These are phyloP conservation scores for Globisporangium heterothallicum DNA, from an alignment of 352 stramenopile genomes.

Conservation along the genomic window DNA sequence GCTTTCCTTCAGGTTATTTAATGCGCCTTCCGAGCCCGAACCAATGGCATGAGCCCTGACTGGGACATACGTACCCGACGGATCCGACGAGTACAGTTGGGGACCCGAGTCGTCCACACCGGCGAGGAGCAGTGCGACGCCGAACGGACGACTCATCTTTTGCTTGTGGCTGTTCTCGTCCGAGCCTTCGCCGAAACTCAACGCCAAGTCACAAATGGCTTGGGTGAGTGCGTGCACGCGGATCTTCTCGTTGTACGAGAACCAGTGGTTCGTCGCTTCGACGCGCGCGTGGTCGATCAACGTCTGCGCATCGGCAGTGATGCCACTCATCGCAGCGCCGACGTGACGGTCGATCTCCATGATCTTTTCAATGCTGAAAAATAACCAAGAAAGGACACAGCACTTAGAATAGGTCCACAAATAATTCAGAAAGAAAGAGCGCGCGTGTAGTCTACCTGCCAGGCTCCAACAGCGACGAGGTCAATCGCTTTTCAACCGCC, in stretches of 20 bases:
- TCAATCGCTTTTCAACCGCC: slow-evolving; percentile 98
- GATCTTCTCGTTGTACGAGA: slow-evolving; percentile 98
- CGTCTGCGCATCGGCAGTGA: slow-evolving; percentile 98
- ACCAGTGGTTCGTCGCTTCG: slow-evolving; percentile 98
- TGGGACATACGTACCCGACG: slow-evolving; percentile 96
- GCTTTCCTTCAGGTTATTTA: slow-evolving; percentile 97
- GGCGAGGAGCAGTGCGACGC: slow-evolving; percentile 96
- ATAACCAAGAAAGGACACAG: background rate
- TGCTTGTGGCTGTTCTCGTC: slow-evolving; percentile 94
- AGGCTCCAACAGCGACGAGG: slow-evolving; percentile 94
- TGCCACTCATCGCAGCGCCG: slow-evolving; percentile 96
- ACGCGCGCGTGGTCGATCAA: slow-evolving; percentile 99
- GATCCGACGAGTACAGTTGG: slow-evolving; percentile 97
- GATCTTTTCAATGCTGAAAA: slow-evolving; percentile 97
- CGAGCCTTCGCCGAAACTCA: slow-evolving; percentile 93
- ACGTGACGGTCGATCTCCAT: slow-evolving; percentile 99
- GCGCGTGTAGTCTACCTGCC: slow-evolving; percentile 50
- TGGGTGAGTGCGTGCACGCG: slow-evolving; percentile 97
- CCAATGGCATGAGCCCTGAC: slow-evolving; percentile 99
- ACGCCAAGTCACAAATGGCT: slow-evolving; percentile 96
- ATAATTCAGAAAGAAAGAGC: background rate
- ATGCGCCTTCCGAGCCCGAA: slow-evolving; percentile 95
- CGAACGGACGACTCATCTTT: slow-evolving; percentile 99
- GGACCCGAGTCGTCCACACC: slow-evolving; percentile 93
- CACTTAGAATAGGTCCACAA: background rate